Evolutionary conservation across 73 alveolate species (phyloP), one percentile per base, ranked within the genome.

Genomic region (Symbiodinium pilosum): DNA sequence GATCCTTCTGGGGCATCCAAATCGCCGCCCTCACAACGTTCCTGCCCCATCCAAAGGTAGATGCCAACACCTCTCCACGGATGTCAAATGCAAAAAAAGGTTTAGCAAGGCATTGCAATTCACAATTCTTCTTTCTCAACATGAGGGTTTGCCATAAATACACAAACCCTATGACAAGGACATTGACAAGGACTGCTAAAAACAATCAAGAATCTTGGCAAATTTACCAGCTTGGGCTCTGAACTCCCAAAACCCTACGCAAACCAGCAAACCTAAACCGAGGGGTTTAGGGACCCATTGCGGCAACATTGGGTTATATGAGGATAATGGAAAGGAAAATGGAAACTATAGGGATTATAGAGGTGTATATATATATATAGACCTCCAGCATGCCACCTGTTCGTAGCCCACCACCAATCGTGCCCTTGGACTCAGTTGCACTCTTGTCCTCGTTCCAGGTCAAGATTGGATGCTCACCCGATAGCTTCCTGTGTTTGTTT

Each of bases 1-100:
- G 73, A 54, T n/a, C 73, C 73, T 54, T 54, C 73, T 54, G 73
- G 73, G 73, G 73, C 73, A 54, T 54, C 73, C 73, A 54, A 54
- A 54, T 54, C 73, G 73, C 73, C 73, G 26, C 73, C 73, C 73
- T 54, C 73, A 18, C 73, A 54, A 54, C 73, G 73, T 24, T n/a
- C 73, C 2, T 9, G 1, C 30, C 73, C 73, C 73, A 54, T 54
- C 32, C 26, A 24, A 30, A 54, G 73, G 73, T 54, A 54, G 73
- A 54, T 54, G 73, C 73, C 73, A 30, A 24, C 32, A 54, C 73
- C 73, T 54, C 26, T n/a, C n/a, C n/a, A n/a, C n/a, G n/a, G n/a
- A n/a, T n/a, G 73, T 24, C 73, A 26, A 24, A 3, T 54, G 4
- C 73, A 54, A 26, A 6, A 16, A 30, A 24, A 54, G n/a, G 34